These are phyloP conservation scores for Diutina mesorugosa DNA, from an alignment of 1,139 yeast species.

Conservation along the genomic window DNA sequence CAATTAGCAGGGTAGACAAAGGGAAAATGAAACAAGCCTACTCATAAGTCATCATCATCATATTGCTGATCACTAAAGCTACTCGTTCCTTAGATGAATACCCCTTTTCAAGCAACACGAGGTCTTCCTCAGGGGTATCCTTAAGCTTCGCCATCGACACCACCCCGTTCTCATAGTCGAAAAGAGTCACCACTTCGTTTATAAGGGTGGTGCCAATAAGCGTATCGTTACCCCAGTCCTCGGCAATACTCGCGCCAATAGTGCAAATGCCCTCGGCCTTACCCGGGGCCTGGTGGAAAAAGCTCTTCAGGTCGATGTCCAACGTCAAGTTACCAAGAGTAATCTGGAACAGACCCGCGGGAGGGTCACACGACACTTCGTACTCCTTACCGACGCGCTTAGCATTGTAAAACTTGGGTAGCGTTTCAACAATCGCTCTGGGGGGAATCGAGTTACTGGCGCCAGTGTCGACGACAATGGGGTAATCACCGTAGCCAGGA, in stretches of 20 bases:
- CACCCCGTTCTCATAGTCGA: background rate
- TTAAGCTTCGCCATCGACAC: background rate
- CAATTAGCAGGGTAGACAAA: too few species aligned
- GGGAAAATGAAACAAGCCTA: too few species aligned
- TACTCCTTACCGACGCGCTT: background rate
- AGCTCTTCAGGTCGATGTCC: background rate
- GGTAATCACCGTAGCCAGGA: background rate
- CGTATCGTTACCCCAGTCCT: too few species aligned
- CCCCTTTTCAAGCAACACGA: background rate
- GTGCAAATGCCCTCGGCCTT: too few species aligned
- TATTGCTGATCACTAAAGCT: too few species aligned
- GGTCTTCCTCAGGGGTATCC: background rate
- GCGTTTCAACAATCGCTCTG: background rate
- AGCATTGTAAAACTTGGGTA: background rate
- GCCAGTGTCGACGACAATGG: background rate
- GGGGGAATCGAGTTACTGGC: background rate
- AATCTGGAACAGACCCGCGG: background rate
- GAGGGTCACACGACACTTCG: too few species aligned
- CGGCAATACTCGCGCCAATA: too few species aligned
- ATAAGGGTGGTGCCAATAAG: background rate
- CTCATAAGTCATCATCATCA: too few species aligned
- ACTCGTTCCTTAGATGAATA: too few species aligned
- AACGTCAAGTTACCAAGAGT: background rate
- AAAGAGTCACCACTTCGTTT: background rate
- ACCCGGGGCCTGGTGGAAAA: background rate